These are phyloP conservation scores for Cladosporium sp. DNA, from an alignment of 2,329 filamentous ascomycete species.

Conservation along the genomic window DNA sequence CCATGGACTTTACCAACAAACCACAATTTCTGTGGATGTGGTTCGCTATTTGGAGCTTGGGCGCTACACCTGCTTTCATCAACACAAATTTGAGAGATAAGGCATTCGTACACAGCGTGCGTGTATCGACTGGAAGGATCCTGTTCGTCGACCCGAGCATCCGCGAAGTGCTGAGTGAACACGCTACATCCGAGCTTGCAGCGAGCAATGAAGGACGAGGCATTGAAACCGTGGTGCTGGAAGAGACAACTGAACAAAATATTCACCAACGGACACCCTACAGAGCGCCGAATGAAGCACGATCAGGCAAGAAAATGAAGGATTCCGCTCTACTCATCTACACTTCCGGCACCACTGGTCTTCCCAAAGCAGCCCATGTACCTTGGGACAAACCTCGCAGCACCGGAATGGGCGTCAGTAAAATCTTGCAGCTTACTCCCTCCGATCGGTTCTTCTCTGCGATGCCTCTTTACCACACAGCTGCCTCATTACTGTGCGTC, in stretches of 20 bases:
- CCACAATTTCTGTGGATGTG: constrained; percentile 75
- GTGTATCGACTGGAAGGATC: constrained; percentile 65
- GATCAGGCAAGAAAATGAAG: constrained; percentile 32
- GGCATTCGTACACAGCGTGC: constrained; percentile 73
- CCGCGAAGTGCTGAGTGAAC: constrained; percentile 58
- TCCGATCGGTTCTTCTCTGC: constrained; percentile 82
- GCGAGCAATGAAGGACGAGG: constrained; percentile 44
- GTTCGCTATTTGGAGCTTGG: constrained; percentile 79
- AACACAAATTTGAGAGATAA: constrained; percentile 80
- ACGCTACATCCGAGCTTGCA: constrained; percentile 50
- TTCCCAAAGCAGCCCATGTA: constrained; percentile 64
- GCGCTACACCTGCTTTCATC: constrained; percentile 80
- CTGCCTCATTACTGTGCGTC: constrained; percentile 72
- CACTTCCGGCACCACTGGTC: constrained; percentile 81
- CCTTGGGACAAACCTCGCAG: constrained; percentile 37
- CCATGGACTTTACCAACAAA: constrained; percentile 79
- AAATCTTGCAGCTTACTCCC: constrained; percentile 62
- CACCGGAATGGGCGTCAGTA: constrained; percentile 31
- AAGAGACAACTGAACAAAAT: constrained; percentile 51
- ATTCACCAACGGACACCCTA: constrained; percentile 33
- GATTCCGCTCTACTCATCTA: constrained; percentile 76
- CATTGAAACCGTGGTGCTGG: constrained; percentile 66
- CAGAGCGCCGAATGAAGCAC: constrained; percentile 36
- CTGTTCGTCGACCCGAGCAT: constrained; percentile 69
- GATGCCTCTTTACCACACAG: constrained; percentile 89